Evolutionary conservation across 345 rosid species (phyloP).

Genomic region (Citrus maxima): DNA sequence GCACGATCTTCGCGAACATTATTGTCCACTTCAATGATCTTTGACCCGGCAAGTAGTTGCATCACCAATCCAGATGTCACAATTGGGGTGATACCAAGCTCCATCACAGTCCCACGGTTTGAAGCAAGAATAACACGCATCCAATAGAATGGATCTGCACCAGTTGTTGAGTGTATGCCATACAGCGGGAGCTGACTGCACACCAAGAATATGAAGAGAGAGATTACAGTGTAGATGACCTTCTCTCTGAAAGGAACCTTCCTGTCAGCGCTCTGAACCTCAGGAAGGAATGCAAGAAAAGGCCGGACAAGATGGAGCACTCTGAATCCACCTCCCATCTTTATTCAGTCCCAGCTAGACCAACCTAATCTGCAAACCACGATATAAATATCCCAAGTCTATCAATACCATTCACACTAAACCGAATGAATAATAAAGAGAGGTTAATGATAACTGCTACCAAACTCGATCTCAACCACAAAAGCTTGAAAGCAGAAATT

Average conservation of each 20-base stretch:
- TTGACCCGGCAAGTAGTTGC: slow-evolving; percentile 77
- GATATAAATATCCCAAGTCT: background rate
- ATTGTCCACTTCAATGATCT: slow-evolving; percentile 74
- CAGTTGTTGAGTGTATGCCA: slow-evolving; percentile 69
- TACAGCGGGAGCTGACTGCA: slow-evolving; percentile 80
- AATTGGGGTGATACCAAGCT: slow-evolving; percentile 78
- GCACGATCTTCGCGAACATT: slow-evolving; percentile 79
- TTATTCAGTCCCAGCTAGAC: slow-evolving; percentile 4
- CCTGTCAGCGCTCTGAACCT: slow-evolving; percentile 73
- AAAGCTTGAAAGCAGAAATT: background rate
- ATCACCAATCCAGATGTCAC: slow-evolving; percentile 76
- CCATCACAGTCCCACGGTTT: slow-evolving; percentile 80
- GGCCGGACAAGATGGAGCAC: slow-evolving; percentile 78
- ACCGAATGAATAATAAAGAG: background rate
- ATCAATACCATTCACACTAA: background rate
- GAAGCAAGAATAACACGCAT: slow-evolving; percentile 82
- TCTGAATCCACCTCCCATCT: slow-evolving; percentile 74
- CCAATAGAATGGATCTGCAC: slow-evolving; percentile 81
- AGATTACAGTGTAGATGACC: slow-evolving; percentile 71
- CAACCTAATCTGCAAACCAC: slow-evolving; percentile 8
- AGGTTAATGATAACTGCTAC: too few relatives aligned
- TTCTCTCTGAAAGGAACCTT: slow-evolving; percentile 75
- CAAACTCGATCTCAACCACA: too few relatives aligned
- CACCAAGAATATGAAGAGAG: slow-evolving; percentile 70
- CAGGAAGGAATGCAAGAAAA: slow-evolving; percentile 65